Evolutionary conservation across 108 stramenopile species (phyloP).

Genomic region (Nitzschia putrida): DNA sequence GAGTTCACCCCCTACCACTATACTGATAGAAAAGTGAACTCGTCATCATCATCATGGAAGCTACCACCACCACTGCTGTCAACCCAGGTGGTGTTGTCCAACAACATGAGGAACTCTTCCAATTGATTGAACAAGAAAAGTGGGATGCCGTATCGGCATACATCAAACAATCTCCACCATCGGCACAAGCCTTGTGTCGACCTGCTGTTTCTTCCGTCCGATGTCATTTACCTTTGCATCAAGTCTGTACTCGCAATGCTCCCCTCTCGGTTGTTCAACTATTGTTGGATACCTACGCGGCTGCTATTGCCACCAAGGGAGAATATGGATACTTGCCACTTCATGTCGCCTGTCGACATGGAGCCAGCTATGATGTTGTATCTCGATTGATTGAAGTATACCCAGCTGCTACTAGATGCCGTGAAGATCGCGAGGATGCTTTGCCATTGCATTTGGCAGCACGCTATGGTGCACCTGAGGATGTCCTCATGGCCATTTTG

Average conservation of each 20-base stretch:
- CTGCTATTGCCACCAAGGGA: slow-evolving; percentile 8
- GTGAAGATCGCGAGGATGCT: slow-evolving; percentile 8
- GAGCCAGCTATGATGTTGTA: slow-evolving; percentile 19
- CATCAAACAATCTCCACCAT: slow-evolving; percentile 4
- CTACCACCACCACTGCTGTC: too few species aligned
- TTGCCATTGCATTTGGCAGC: slow-evolving; percentile 36
- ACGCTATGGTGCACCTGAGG: slow-evolving; percentile 8
- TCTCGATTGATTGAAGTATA: slow-evolving; percentile 17
- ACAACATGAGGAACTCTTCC: slow-evolving; percentile 5
- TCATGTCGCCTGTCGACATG: slow-evolving; percentile 30
- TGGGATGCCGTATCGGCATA: slow-evolving; percentile 24
- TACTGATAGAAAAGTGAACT: too few species aligned
- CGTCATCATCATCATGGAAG: too few species aligned
- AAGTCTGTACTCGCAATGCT: slow-evolving; percentile 15
- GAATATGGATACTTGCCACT: slow-evolving; percentile 33
- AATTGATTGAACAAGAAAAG: slow-evolving; percentile 15
- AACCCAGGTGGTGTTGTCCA: too few species aligned
- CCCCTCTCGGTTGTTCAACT: slow-evolving; percentile 23
- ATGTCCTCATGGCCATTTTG: slow-evolving; percentile 25
- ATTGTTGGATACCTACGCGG: slow-evolving; percentile 12
- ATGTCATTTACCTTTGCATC: slow-evolving; percentile 21
- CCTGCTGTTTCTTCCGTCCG: not conserved
- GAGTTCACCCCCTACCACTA: too few species aligned
- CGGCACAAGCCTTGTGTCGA: not conserved
- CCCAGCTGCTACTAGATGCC: slow-evolving; percentile 15